phyloP scores from a whole-genome alignment of 768 basidiomycete genomes.

The Agrocybe chaxingu region DNA sequence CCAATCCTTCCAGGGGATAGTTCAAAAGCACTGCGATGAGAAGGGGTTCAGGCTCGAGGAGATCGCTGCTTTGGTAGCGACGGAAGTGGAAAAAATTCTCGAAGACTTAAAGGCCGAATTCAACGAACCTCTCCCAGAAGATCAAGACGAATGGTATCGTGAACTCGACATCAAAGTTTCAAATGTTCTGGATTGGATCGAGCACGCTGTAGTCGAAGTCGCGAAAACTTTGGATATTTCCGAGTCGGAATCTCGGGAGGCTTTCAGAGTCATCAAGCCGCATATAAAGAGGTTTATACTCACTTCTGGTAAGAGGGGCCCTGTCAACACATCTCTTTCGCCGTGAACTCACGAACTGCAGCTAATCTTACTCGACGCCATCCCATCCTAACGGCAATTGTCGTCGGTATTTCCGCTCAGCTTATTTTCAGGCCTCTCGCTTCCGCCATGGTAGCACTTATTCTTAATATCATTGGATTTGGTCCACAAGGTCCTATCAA shows the following conservation, averaged over 20 bases:
- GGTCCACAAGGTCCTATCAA: no score
- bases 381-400: no score
- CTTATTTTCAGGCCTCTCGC: no score
- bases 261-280: slow-evolving; percentile 22
- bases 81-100: slow-evolving; percentile 17
- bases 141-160: slow-evolving; percentile 26
- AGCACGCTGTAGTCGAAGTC: slow-evolving; percentile 21
- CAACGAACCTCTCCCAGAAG: slow-evolving; percentile 21
- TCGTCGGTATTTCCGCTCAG: no score
- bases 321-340: no score
- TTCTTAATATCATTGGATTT: no score
- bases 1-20: background rate
- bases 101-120: slow-evolving; percentile 25
- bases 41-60: slow-evolving; percentile 5
- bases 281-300: slow-evolving; percentile 20
- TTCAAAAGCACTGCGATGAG: background rate
- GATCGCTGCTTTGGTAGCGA: slow-evolving; percentile 14
- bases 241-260: slow-evolving; percentile 17
- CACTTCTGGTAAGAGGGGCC: slow-evolving; percentile 15
- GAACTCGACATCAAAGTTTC: slow-evolving; percentile 18
- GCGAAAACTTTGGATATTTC: slow-evolving; percentile 17
- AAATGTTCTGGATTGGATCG: slow-evolving; percentile 20
- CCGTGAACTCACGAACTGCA: no score
- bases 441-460: no score
- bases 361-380: no score